phyloP scores from a whole-genome alignment of 108 stramenopile genomes.

The Nannochloropsis gaditana region DNA sequence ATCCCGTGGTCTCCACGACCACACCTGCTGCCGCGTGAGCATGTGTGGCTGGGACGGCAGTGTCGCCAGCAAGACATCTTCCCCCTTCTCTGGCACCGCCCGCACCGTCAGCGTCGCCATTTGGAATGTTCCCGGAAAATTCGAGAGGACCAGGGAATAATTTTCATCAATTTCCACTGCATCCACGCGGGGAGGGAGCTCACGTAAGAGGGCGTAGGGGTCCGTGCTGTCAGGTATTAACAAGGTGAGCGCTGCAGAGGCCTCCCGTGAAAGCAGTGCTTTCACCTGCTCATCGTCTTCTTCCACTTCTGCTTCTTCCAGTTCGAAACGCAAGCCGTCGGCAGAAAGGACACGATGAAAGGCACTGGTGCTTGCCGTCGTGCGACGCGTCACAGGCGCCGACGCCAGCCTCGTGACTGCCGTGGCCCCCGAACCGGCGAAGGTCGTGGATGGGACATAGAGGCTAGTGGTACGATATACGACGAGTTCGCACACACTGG shows the following conservation, averaged over 20 bases:
- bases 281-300: slow-evolving; percentile 1
- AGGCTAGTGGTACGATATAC: not conserved
- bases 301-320: not conserved
- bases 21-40: not conserved
- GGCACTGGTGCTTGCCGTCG: not conserved
- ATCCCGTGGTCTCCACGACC: not conserved
- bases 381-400: not conserved
- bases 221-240: not conserved
- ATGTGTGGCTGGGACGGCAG: not conserved
- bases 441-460: not conserved
- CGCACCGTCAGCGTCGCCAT: slow-evolving; percentile 9
- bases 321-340: not conserved
- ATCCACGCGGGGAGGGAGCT: not conserved
- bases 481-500: not conserved
- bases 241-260: not conserved
- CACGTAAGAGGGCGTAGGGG: not conserved
- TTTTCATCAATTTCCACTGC: not conserved
- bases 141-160: not conserved
- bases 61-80: not conserved
- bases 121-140: not conserved
- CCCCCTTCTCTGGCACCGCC: not conserved
- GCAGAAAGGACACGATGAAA: not conserved
- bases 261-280: not conserved
- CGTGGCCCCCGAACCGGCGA: not conserved
- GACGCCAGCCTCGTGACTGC: not conserved